Conservation (phyloP, 2,329 filamentous ascomycete genomes). For the Verticillium tricorpus region DNA sequence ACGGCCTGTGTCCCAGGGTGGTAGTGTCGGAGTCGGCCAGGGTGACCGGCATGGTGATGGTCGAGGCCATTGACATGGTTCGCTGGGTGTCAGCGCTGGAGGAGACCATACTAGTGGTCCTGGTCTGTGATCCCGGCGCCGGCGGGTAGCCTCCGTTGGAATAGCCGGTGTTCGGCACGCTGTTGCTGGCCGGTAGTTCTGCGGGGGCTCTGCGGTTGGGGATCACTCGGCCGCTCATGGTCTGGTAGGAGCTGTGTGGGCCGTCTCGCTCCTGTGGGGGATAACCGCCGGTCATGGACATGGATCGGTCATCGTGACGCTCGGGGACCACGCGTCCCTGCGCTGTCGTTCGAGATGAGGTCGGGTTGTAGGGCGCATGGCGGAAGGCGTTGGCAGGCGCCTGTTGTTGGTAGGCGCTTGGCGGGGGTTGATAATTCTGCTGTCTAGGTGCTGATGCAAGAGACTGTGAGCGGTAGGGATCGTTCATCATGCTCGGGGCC, state of each 20-base stretch:
- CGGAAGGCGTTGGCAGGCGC: constrained; percentile 73
- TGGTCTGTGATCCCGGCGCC: constrained; percentile 50
- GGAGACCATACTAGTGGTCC: constrained; percentile 58
- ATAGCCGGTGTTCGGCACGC: constrained; percentile 19
- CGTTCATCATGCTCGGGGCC: constrained; percentile 71
- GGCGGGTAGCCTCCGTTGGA: constrained; percentile 35
- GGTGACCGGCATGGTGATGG: constrained; percentile 65
- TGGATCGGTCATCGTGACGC: constrained; percentile 84
- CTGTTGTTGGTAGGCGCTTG: constrained; percentile 56
- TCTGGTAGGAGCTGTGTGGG: constrained; percentile 62
- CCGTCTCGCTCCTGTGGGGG: constrained; percentile 60
- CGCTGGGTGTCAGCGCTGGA: constrained; percentile 49
- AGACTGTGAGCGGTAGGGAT: constrained; percentile 89
- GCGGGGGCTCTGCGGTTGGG: constrained; percentile 58
- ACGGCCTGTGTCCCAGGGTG: constrained; percentile 50
- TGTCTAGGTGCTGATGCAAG: constrained; percentile 74
- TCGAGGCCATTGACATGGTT: constrained; percentile 92
- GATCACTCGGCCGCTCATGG: constrained; percentile 88
- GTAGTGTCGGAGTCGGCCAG: constrained; percentile 54
- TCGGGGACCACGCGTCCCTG: constrained; percentile 90
- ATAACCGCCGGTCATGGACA: constrained; percentile 83
- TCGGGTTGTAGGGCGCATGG: constrained; percentile 66
- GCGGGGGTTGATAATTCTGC: constrained; percentile 63
- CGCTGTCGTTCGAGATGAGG: constrained; percentile 75
- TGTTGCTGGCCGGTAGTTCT: constrained; percentile 28